Percentiles rank a stretch among this genome's conserved stretches.
These are phyloP conservation scores for Zangia roseola DNA, from an alignment of 768 basidiomycete genomes.

Conservation along the genomic window DNA sequence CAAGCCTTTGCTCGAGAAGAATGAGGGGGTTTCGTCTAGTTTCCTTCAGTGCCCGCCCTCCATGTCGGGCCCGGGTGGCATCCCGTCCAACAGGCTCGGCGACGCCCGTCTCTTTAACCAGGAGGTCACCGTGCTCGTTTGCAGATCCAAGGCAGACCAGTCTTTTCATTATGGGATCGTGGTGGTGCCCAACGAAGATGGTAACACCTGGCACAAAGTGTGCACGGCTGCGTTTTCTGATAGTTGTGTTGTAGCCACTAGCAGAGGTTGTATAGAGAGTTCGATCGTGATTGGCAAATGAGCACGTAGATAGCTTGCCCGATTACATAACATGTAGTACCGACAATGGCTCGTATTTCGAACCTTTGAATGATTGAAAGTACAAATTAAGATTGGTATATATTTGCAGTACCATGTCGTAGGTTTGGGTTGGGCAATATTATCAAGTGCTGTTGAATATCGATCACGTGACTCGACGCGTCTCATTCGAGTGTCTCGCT, in stretches of 20 bases:
- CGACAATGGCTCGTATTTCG: no score
- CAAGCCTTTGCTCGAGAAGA: not conserved
- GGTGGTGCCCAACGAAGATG: slow-evolving; percentile 1
- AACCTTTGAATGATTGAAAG: no score
- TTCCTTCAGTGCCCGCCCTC: not conserved
- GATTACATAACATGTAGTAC: no score
- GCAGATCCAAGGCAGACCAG: slow-evolving; percentile 8
- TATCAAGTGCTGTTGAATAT: no score
- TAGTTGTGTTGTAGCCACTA: not conserved
- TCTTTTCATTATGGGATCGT: slow-evolving; percentile 10
- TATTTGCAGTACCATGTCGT: no score
- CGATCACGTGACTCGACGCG: slow-evolving; percentile 17
- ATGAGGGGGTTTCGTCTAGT: not conserved
- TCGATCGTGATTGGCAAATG: slow-evolving; percentile 5
- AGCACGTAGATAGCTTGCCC: no score
- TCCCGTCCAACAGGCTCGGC: slow-evolving; percentile 8
- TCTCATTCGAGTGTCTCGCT: not conserved
- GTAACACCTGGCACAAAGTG: slow-evolving; percentile 6
- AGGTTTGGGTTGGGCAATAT: no score
- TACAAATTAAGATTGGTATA: no score
- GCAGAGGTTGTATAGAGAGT: not conserved
- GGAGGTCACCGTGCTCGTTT: slow-evolving; percentile 2
- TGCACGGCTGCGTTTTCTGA: slow-evolving; percentile 9
- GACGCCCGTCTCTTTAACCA: slow-evolving; percentile 6
- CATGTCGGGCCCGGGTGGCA: not conserved